These are phyloP conservation scores for Fusarium penzigii DNA, from an alignment of 2,329 filamentous ascomycete genomes.

Conservation along the genomic window DNA sequence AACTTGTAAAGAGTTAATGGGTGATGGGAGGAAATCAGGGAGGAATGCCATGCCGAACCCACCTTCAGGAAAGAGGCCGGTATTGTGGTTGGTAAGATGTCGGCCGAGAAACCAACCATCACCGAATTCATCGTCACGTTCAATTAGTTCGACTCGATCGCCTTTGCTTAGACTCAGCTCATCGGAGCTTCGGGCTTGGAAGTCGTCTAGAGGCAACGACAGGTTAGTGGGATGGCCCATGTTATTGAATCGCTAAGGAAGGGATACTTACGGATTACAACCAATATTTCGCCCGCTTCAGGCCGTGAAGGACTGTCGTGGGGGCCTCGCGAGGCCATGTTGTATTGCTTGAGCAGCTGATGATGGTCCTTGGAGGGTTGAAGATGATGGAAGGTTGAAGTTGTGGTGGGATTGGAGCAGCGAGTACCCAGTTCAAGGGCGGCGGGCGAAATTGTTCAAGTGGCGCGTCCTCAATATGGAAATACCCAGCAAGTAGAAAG, in stretches of 20 bases:
- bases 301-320: conserved; percentile 46
- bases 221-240: conserved; percentile 11
- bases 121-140: conserved; percentile 85
- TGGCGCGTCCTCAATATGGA: conserved; percentile 10
- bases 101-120: conserved; percentile 83
- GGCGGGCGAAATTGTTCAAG: conserved; percentile 25
- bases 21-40: conserved; percentile 10
- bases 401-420: conserved; percentile 18
- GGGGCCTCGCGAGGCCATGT: conserved; percentile 46
- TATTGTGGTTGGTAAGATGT: conserved; percentile 72
- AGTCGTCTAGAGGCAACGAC: conserved; percentile 68
- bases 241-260: conserved; percentile 25
- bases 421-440: conserved; percentile 21
- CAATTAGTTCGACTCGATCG: conserved; percentile 79
- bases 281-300: conserved; percentile 65
- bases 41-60: conserved; percentile 28
- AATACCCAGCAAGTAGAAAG: conserved; percentile 11
- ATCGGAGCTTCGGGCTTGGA: conserved; percentile 86
- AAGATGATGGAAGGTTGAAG: conserved; percentile 21
- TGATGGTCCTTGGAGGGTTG: conserved; percentile 15
- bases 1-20: conserved; percentile 44
- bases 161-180: conserved; percentile 87
- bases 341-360: conserved; percentile 22
- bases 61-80: conserved; percentile 84
- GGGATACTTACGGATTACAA: conserved; percentile 67